Percentiles rank a stretch among this genome's conserved stretches.
These are phyloP conservation scores for Massospora cicadina DNA, from an alignment of 371 early-diverging fungal species.

Conservation along the genomic window DNA sequence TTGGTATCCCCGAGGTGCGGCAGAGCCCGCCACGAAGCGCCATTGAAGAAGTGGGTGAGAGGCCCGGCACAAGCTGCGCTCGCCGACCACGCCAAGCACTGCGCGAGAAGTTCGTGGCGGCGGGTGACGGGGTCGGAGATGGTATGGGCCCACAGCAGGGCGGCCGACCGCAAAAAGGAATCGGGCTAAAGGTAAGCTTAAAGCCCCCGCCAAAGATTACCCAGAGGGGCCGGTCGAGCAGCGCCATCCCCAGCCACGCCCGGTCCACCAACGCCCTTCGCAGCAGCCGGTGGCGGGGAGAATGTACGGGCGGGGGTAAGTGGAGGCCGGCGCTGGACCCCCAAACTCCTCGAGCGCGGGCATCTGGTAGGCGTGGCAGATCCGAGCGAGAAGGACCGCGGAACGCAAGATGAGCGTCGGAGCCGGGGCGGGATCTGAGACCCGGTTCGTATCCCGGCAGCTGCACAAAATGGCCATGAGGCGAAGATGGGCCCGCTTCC, in stretches of 20 bases:
- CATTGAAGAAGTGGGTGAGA: background rate
- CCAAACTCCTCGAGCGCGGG: background rate
- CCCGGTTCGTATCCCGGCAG: background rate
- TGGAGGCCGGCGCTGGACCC: background rate
- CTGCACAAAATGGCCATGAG: background rate
- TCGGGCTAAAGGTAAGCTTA: background rate
- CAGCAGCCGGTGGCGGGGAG: background rate
- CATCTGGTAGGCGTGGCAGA: background rate
- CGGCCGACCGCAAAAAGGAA: background rate
- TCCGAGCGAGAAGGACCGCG: background rate
- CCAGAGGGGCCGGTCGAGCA: background rate
- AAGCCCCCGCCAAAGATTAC: too few relatives aligned
- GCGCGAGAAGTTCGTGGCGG: background rate
- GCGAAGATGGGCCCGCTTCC: background rate
- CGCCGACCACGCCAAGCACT: background rate
- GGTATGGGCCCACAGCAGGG: background rate
- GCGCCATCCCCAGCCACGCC: background rate
- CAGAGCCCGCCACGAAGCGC: background rate
- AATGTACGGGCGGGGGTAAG: background rate
- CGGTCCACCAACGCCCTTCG: background rate
- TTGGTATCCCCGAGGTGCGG: background rate
- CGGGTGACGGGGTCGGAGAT: background rate
- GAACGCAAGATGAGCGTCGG: background rate
- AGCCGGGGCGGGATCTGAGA: background rate
- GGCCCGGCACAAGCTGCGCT: background rate